Evolutionary conservation across 257 asterid species (phyloP).

Genomic region (Lithospermum erythrorhizon): DNA sequence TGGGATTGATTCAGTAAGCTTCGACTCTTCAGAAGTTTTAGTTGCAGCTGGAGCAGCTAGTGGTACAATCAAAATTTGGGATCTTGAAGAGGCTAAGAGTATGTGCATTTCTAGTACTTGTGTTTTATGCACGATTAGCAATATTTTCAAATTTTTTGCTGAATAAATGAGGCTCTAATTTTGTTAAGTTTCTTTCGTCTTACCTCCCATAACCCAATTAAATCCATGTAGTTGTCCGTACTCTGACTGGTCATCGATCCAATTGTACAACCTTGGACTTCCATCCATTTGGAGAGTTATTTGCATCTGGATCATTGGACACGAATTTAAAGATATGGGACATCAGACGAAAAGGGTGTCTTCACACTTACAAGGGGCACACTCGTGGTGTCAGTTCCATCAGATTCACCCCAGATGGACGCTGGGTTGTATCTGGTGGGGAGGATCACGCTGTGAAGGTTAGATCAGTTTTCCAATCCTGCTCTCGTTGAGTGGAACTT

Average conservation of each 20-base stretch:
- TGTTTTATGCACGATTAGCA: background rate
- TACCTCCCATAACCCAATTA: no score
- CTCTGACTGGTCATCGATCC: constrained; percentile 95
- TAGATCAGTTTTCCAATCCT: constrained; percentile 11
- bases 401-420: constrained; percentile 97
- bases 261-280: constrained; percentile 91
- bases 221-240: constrained; percentile 71
- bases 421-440: constrained; percentile 99
- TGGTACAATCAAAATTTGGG: constrained; percentile 95
- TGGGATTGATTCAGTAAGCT: constrained; percentile 90
- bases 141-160: background rate
- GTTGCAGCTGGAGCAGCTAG: constrained; percentile 96
- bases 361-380: constrained; percentile 93
- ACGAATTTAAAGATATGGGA: constrained; percentile 96
- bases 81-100: constrained; percentile 94
- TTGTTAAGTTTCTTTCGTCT: background rate
- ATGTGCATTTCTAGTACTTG: constrained; percentile 16
- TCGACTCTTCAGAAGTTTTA: constrained; percentile 78
- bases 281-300: constrained; percentile 97
- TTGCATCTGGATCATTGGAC: constrained; percentile 99
- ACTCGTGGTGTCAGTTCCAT: constrained; percentile 88
- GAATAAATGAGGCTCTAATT: background rate
- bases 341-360: constrained; percentile 94
- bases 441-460: constrained; percentile 93
- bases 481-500: background rate